These are phyloP conservation scores for Leccinum ponderosum DNA, from an alignment of 1,284 basidiomycete species.

Conservation along the genomic window DNA sequence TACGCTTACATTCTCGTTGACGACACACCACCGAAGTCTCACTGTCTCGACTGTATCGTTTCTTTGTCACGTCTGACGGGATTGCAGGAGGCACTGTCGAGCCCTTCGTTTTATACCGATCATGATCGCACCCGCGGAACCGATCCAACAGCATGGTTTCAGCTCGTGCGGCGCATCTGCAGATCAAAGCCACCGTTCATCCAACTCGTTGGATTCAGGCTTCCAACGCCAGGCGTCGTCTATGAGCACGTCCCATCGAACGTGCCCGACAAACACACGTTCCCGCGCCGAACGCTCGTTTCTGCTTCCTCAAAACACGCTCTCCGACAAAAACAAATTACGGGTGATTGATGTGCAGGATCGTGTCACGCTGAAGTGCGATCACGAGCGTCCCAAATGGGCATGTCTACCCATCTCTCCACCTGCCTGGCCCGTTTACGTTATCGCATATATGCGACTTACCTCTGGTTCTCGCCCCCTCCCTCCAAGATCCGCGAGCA, in stretches of 20 bases:
- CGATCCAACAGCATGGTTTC: slow-evolving; percentile 13
- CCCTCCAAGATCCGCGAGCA: slow-evolving; percentile 6
- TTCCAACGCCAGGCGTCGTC: slow-evolving; percentile 5
- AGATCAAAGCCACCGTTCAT: background rate
- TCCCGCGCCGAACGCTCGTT: background rate
- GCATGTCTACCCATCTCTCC: background rate
- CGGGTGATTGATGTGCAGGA: background rate
- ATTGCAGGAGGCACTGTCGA: slow-evolving; percentile 8
- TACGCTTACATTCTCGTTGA: background rate
- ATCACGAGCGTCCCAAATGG: slow-evolving; percentile 1
- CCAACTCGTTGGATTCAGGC: slow-evolving; percentile 3
- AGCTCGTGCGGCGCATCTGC: slow-evolving; percentile 1
- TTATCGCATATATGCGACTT: slow-evolving; percentile 7
- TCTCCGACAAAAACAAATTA: background rate
- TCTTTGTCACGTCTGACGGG: background rate
- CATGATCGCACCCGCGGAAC: slow-evolving; percentile 16
- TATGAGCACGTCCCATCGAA: background rate
- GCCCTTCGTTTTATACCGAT: slow-evolving; percentile 20
- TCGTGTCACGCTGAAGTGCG: background rate
- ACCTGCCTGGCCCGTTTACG: slow-evolving; percentile 15
- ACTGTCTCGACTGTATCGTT: background rate
- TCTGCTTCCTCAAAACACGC: background rate
- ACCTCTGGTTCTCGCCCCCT: slow-evolving; percentile 4
- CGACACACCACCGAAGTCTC: no score
- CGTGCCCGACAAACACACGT: slow-evolving; percentile 1